phyloP scores from a whole-genome alignment of 2,329 filamentous ascomycete species.

The Periconia sp. region DNA sequence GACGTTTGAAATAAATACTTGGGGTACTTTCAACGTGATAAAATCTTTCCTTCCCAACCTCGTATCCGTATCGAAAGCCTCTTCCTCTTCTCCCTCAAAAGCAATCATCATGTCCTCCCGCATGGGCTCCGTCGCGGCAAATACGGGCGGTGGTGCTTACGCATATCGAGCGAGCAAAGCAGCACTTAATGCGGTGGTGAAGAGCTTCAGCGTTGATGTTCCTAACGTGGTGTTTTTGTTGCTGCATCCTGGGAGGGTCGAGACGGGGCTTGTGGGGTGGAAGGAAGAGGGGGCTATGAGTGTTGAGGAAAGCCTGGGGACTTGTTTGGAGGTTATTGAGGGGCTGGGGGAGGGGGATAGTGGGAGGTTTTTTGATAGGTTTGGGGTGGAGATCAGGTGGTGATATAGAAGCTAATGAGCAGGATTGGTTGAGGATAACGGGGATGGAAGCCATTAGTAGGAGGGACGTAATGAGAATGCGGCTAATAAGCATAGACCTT shows the following conservation, averaged over 20 bases:
- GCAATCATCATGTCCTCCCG: conserved; percentile 52
- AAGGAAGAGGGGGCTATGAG: conserved; percentile 54
- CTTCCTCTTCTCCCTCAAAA: conserved; percentile 23
- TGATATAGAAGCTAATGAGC: conserved; percentile 18
- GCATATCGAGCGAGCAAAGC: conserved; percentile 57
- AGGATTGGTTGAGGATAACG: background rate
- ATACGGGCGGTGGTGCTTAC: conserved; percentile 53
- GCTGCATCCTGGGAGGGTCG: conserved; percentile 55
- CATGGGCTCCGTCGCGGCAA: conserved; percentile 52
- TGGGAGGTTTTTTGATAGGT: conserved; percentile 53
- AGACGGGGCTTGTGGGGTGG: conserved; percentile 51
- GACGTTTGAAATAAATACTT: conserved; percentile 51
- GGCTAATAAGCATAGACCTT: background rate
- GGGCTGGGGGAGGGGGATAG: conserved; percentile 36
- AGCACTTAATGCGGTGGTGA: conserved; percentile 54
- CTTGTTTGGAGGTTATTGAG: conserved; percentile 47
- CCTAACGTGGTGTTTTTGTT: conserved; percentile 50
- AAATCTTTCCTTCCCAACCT: conserved; percentile 47
- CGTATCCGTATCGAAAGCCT: conserved; percentile 4
- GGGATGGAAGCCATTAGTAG: background rate
- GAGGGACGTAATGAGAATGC: background rate
- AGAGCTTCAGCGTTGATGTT: conserved; percentile 52
- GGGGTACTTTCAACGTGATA: conserved; percentile 51
- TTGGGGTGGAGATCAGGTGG: conserved; percentile 52
- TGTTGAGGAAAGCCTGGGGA: conserved; percentile 48